Evolutionary conservation across 2,329 filamentous ascomycete genomes (phyloP).

Genomic region (Fonsecaea pedrosoi): DNA sequence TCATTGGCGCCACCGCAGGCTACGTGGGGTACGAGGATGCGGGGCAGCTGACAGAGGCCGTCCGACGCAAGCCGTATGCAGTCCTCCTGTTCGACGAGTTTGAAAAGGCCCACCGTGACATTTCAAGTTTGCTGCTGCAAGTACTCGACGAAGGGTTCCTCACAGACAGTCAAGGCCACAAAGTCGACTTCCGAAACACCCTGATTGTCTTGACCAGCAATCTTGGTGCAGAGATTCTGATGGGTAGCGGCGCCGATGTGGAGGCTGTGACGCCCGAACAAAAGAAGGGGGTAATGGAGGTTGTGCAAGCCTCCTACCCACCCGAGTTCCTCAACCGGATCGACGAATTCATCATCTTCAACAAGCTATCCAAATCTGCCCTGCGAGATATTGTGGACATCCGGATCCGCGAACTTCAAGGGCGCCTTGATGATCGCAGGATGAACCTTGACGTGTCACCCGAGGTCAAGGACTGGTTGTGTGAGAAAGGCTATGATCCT

Average conservation of each 20-base stretch:
- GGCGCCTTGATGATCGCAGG: constrained; percentile 80
- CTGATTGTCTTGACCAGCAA: constrained; percentile 97
- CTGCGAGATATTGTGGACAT: constrained; percentile 94
- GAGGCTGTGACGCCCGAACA: constrained; percentile 76
- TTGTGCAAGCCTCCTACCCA: constrained; percentile 75
- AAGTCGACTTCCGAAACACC: constrained; percentile 95
- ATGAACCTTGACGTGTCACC: constrained; percentile 76
- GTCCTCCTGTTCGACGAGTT: constrained; percentile 97
- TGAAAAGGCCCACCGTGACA: constrained; percentile 95
- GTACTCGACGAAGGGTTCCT: constrained; percentile 96
- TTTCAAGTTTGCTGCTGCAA: constrained; percentile 87
- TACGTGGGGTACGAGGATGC: constrained; percentile 98
- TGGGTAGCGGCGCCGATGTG: constrained; percentile 68
- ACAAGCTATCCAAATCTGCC: constrained; percentile 77
- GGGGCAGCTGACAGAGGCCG: constrained; percentile 92
- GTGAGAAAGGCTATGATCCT: constrained; percentile 87
- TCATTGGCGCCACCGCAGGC: constrained; percentile 91
- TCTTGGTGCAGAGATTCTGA: constrained; percentile 87
- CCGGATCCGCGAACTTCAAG: constrained; percentile 81
- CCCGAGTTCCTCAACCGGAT: constrained; percentile 97
- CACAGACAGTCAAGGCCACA: constrained; percentile 93
- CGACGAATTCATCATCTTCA: constrained; percentile 97
- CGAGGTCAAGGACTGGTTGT: constrained; percentile 82
- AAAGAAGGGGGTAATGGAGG: constrained; percentile 83
- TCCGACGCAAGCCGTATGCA: constrained; percentile 92